phyloP scores from a whole-genome alignment of 2,329 filamentous ascomycete species.

The Albophoma yamanashiensis region DNA sequence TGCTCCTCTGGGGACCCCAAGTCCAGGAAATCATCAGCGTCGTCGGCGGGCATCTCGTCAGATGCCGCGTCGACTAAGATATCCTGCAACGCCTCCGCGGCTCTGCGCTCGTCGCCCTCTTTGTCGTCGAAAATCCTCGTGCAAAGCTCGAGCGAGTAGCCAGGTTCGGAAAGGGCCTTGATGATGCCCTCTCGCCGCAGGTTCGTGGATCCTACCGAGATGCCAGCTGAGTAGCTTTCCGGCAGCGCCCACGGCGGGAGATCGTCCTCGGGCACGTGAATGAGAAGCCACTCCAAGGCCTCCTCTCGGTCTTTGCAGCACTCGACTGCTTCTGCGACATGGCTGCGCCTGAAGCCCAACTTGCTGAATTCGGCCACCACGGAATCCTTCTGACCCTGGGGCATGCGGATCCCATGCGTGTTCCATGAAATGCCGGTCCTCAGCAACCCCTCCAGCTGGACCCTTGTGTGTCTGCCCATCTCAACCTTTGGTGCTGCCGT shows the following conservation, averaged over 20 bases:
- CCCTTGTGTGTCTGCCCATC: conserved; percentile 73
- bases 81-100: conserved; percentile 70
- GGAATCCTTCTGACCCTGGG: conserved; percentile 39
- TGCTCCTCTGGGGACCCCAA: conserved; percentile 45
- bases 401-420: conserved; percentile 59
- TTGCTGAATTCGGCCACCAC: conserved; percentile 64
- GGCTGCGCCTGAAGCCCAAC: conserved; percentile 82
- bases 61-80: conserved; percentile 17
- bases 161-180: conserved; percentile 69
- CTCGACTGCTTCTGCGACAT: conserved; percentile 77
- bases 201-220: conserved; percentile 75
- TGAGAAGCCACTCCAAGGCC: conserved; percentile 87
- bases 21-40: conserved; percentile 32
- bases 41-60: conserved; percentile 1
- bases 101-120: conserved; percentile 60
- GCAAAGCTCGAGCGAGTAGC: conserved; percentile 79
- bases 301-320: conserved; percentile 90
- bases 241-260: conserved; percentile 87
- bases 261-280: conserved; percentile 95
- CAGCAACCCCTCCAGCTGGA: conserved; percentile 70
- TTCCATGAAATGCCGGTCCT: conserved; percentile 81
- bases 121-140: conserved; percentile 63
- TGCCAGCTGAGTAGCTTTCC: conserved; percentile 81
- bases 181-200: conserved; percentile 72
- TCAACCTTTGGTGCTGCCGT: conserved; percentile 80